These are phyloP conservation scores for Solanum clarkiae DNA, from an alignment of 257 asterid genomes.

Conservation along the genomic window DNA sequence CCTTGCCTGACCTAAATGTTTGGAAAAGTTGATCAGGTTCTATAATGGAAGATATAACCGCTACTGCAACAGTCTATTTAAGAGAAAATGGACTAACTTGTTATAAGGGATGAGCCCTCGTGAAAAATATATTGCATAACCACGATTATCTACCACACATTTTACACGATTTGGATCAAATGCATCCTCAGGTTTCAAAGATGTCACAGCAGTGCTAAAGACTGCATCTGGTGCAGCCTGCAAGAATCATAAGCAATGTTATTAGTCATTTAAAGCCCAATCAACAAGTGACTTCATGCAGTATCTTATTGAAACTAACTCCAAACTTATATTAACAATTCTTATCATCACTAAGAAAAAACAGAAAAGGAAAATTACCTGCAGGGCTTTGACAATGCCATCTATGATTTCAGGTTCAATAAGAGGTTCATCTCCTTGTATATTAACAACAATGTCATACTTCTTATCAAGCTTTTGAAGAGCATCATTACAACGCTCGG, in stretches of 20 bases:
- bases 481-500: conserved; percentile 87
- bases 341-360: background rate
- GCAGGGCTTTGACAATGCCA: conserved; percentile 75
- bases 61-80: background rate
- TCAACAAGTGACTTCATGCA: background rate
- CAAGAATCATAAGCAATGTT: conserved; percentile 5
- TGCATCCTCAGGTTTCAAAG: conserved; percentile 80
- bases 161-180: conserved; percentile 84
- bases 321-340: background rate
- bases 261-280: background rate
- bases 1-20: conserved; percentile 53
- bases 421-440: conserved; percentile 96
- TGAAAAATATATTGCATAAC: conserved; percentile 84
- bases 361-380: conserved; percentile 23
- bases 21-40: background rate
- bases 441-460: conserved; percentile 81
- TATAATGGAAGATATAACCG: background rate
- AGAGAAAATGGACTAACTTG: conserved; percentile 36
- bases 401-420: conserved; percentile 87
- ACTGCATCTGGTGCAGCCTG: conserved; percentile 95
- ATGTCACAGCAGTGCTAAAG: conserved; percentile 84
- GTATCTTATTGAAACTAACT: background rate
- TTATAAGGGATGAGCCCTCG: conserved; percentile 80
- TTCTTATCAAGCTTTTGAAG: conserved; percentile 53
- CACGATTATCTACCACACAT: conserved; percentile 70